Base-by-base conservation (phyloP, 768 basidiomycete genomes). In the Leccinum aurantiacum region DNA sequence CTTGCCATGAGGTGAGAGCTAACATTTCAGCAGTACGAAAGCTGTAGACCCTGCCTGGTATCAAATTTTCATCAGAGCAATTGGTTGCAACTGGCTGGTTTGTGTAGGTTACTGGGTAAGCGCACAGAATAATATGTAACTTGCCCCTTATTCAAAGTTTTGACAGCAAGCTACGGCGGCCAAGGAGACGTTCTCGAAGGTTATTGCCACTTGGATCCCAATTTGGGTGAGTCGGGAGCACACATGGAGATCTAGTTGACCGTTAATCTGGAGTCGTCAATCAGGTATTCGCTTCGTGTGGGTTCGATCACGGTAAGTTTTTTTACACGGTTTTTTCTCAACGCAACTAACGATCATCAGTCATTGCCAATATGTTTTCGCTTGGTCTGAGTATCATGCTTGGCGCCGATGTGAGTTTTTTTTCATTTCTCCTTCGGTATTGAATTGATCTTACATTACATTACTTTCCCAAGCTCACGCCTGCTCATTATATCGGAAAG, bases 51-150 rank as follows among this genome's bases (percentile, higher is more conserved):
- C 89, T 2, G 71, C 79, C 29, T 90, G 88, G 88, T 77, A 89
- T 69, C 84, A 90, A 68, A 87, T 90, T 38, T 85, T 90, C 73
- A 72, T 90, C n/a, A 78, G 88, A 15, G 89, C 88, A 0, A 87
- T 90, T 62, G 89, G 82, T 5, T 90, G 89, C 63, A 90, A 90
- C 64, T 90, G 87, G 87, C 77, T 90, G 1, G 89, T 90, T 38
- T 87, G 80, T 61, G 74, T 89, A 4, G 89, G 87, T 2, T 76
- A 90, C 57, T 90, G 89, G 87, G 89, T 88, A 59, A 29, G 86
- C 72, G 17, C 27, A 47, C 9, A n/a, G 25, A 14, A 35, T 3
- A 54, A 31, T 49, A 6, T 35, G 17, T 25, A 25, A 25, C 25
- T 25, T 25, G 25, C 25, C 27, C 19, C 27, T 54, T n/a, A 47